Evolutionary conservation across 1,284 basidiomycete genomes (phyloP).

Genomic region (Cryptococcus sp.): DNA sequence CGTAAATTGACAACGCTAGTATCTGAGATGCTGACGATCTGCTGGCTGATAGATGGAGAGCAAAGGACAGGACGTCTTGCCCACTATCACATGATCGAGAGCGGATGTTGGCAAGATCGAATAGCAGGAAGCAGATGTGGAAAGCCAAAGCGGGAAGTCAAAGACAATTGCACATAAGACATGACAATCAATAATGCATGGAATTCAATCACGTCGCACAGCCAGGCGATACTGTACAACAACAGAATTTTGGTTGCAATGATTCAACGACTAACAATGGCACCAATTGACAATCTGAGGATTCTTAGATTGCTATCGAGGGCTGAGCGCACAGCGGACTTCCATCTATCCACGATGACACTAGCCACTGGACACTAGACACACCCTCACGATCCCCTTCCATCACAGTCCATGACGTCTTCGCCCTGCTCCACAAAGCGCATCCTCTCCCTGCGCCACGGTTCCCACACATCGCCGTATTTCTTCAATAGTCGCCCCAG

Average conservation of each 20-base stretch:
- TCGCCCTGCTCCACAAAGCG: constrained; percentile 78
- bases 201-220: not conserved
- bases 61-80: constrained; percentile 34
- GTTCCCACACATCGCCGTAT: constrained; percentile 78
- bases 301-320: not conserved
- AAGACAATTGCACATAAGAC: not conserved
- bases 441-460: constrained; percentile 77
- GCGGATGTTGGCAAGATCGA: not conserved
- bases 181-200: not conserved
- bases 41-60: constrained; percentile 29
- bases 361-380: not conserved
- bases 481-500: constrained; percentile 73
- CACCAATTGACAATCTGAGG: not conserved
- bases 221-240: no score
- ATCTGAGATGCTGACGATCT: not conserved
- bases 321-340: not conserved
- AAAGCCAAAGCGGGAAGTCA: no score
- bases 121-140: not conserved
- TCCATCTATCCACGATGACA: not conserved
- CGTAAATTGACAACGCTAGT: not conserved
- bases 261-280: constrained; percentile 1
- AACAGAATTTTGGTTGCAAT: no score
- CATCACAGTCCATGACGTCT: constrained; percentile 60
- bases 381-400: constrained; percentile 22
- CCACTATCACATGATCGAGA: constrained; percentile 32